Base-by-base conservation (phyloP, 345 rosid genomes). In the Pugionium cornutum region DNA sequence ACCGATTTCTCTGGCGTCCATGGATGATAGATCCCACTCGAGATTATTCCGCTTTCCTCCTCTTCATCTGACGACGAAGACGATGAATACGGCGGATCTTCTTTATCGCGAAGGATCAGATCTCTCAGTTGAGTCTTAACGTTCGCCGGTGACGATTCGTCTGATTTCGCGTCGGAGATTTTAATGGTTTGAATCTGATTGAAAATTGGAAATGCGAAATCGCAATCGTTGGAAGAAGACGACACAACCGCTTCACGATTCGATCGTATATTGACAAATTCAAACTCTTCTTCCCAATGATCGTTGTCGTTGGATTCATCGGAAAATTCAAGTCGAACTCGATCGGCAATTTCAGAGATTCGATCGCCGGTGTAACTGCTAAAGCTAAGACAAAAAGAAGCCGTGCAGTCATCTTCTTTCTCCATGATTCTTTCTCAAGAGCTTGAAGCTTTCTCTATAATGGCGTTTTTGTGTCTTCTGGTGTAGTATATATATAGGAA, bases 321-420 rank as follows among this genome's bases (percentile, higher is more conserved):
- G 33, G 37, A 48, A 43, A 1, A 55, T 6, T 80, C 79, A 1
- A 40, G 63, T 44, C 68, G 34, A 56, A 84, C 87, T 56, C 67
- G 62, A 42, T 45, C 67, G n/a, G 86, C 90, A 60, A 70, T 40
- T 30, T 75, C 76, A 0, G 68, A 66, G 41, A 73, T 45, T 28
- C 46, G 64, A 4, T 70, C 63, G 50, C 69, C 49, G 50, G 88
- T 56, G 78, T 91, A 88, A 79, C 75, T 49, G 66, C 45, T 85
- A 79, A 91, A 91, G 76, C 96, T 91, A 36, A 81, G 97, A 34
- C 81, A 88, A 50, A 79, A 68, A 72, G 83, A 64, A 40, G 73
- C 69, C 53, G 70, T 52, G 30, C 47, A 46, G 4, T 72, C 72
- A 30, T 78, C 60, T 40, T 76, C 79, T 66, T 64, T 76, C 30